These are phyloP conservation scores for Pisolithus microcarpus DNA, from an alignment of 768 basidiomycete genomes.

Conservation along the genomic window DNA sequence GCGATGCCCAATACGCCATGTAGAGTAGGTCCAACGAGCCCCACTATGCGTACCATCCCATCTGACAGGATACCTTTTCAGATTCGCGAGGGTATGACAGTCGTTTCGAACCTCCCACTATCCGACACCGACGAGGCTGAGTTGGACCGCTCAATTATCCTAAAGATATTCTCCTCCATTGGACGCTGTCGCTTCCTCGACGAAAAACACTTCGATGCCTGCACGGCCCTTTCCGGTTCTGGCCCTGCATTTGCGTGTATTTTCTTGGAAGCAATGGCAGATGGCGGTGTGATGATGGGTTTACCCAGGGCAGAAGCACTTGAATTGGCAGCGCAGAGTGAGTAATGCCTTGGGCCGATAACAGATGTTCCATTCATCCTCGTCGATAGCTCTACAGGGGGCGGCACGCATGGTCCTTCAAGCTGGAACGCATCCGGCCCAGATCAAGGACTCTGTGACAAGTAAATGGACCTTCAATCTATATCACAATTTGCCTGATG, in stretches of 20 bases:
- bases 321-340: conserved; percentile 94
- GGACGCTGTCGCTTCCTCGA: conserved; percentile 94
- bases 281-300: conserved; percentile 99
- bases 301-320: conserved; percentile 88
- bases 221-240: conserved; percentile 91
- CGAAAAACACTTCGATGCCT: conserved; percentile 98
- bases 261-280: conserved; percentile 97
- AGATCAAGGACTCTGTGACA: conserved; percentile 95
- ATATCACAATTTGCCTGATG: conserved; percentile 1
- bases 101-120: conserved; percentile 65
- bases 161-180: conserved; percentile 95
- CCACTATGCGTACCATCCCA: too few species aligned
- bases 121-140: conserved; percentile 35
- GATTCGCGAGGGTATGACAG: conserved; percentile 99
- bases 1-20: conserved; percentile 99
- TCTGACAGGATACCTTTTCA: conserved; percentile 22
- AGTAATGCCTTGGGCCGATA: conserved; percentile 17
- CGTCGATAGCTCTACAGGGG: conserved; percentile 75
- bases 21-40: conserved; percentile 47
- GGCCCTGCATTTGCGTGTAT: conserved; percentile 97
- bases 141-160: conserved; percentile 63
- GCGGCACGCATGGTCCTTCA: conserved; percentile 93
- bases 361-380: background rate
- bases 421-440: conserved; percentile 85
- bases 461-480: conserved; percentile 46